Percentiles rank a stretch among this genome's conserved stretches.
These are phyloP conservation scores for Globisporangium okanoganense DNA, from an alignment of 352 stramenopile species.

Conservation along the genomic window DNA sequence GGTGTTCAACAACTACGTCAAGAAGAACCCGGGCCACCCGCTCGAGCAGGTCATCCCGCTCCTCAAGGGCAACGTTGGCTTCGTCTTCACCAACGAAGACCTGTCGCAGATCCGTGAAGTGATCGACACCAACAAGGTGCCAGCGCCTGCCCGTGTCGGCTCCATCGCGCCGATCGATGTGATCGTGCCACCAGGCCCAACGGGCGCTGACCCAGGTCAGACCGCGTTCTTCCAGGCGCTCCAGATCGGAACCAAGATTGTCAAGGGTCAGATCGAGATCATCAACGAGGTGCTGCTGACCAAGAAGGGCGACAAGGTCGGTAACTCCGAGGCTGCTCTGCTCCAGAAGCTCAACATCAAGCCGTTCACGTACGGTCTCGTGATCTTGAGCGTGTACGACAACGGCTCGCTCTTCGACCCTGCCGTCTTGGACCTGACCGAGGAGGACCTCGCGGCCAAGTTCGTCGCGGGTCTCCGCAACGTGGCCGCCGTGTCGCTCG, in stretches of 20 bases:
- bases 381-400: slow-evolving; percentile 97
- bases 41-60: slow-evolving; percentile 86
- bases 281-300: slow-evolving; percentile 95
- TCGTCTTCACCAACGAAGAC: slow-evolving; percentile 99
- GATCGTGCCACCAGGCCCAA: slow-evolving; percentile 95
- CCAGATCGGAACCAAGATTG: slow-evolving; percentile 99
- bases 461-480: slow-evolving; percentile 93
- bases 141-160: slow-evolving; percentile 96
- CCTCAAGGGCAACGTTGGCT: slow-evolving; percentile 97
- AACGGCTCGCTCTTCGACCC: slow-evolving; percentile 99
- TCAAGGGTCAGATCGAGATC: slow-evolving; percentile 99
- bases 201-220: slow-evolving; percentile 98
- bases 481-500: slow-evolving; percentile 94
- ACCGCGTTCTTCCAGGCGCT: slow-evolving; percentile 99
- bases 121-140: slow-evolving; percentile 89
- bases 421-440: slow-evolving; percentile 97
- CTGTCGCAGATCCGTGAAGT: slow-evolving; percentile 90
- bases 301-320: slow-evolving; percentile 95
- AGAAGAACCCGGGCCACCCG: slow-evolving; percentile 96
- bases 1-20: slow-evolving; percentile 96
- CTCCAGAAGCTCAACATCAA: slow-evolving; percentile 99
- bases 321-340: slow-evolving; percentile 97
- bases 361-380: slow-evolving; percentile 99
- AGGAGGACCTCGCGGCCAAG: slow-evolving; percentile 95
- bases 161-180: slow-evolving; percentile 95